These are phyloP conservation scores for Colletotrichum tropicale DNA, from an alignment of 2,329 filamentous ascomycete genomes.

Conservation along the genomic window DNA sequence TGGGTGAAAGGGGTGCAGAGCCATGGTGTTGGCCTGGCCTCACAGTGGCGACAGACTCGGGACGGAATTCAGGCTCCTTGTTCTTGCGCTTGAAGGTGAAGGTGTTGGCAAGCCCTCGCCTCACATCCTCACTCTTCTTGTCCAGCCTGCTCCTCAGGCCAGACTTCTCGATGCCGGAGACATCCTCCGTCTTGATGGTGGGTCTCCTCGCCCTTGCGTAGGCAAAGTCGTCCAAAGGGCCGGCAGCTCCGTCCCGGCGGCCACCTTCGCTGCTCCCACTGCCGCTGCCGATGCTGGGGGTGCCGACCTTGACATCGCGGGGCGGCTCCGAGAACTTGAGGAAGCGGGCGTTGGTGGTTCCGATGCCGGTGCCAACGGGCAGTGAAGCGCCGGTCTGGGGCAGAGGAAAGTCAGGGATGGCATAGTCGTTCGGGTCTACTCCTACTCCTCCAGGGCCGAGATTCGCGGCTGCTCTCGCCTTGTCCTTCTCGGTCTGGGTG, in stretches of 20 bases:
- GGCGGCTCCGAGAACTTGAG: slow-evolving; percentile 49
- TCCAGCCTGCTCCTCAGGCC: slow-evolving; percentile 57
- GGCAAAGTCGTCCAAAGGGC: slow-evolving; percentile 46
- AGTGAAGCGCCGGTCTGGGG: slow-evolving; percentile 36
- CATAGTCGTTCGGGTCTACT: slow-evolving; percentile 40
- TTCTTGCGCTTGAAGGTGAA: slow-evolving; percentile 57
- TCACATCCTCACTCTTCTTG: slow-evolving; percentile 59
- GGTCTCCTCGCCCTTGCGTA: slow-evolving; percentile 48
- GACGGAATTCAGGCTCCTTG: slow-evolving; percentile 40
- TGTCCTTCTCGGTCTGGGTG: slow-evolving; percentile 47
- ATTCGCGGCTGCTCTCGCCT: slow-evolving; percentile 41
- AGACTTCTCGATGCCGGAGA: slow-evolving; percentile 60
- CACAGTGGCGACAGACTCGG: slow-evolving; percentile 42
- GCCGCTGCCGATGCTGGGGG: slow-evolving; percentile 38
- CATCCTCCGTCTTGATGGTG: slow-evolving; percentile 52
- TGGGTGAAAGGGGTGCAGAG: background rate
- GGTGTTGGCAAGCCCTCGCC: slow-evolving; percentile 57
- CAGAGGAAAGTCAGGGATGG: slow-evolving; percentile 40
- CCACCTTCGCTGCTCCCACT: slow-evolving; percentile 42
- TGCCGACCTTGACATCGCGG: slow-evolving; percentile 31
- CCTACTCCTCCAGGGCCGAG: slow-evolving; percentile 21
- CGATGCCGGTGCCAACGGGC: slow-evolving; percentile 39
- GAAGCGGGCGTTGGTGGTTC: slow-evolving; percentile 46
- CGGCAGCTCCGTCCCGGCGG: slow-evolving; percentile 29
- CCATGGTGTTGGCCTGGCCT: slow-evolving; percentile 25